phyloP scores from a whole-genome alignment of 805 yeast species.

The Candida yuanshanica region DNA sequence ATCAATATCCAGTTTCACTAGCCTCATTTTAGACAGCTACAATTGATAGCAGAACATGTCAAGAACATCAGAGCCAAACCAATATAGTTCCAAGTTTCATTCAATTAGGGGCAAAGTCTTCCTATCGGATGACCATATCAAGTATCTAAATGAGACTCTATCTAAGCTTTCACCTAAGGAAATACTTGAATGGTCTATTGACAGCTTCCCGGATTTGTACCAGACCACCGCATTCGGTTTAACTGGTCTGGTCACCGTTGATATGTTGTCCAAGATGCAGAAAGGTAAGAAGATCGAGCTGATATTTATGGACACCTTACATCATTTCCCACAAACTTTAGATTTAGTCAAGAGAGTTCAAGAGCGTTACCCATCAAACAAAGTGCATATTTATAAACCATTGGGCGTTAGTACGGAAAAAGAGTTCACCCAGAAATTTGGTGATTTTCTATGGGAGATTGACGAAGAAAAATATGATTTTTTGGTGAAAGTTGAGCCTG shows the following conservation, averaged over 20 bases:
- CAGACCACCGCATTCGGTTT: slow-evolving; percentile 96
- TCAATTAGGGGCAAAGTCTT: slow-evolving; percentile 27
- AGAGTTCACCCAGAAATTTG: slow-evolving; percentile 65
- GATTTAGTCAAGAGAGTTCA: slow-evolving; percentile 60
- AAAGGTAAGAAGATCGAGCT: slow-evolving; percentile 51
- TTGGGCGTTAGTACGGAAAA: slow-evolving; percentile 43
- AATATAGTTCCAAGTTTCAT: slow-evolving; percentile 4
- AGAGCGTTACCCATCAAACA: slow-evolving; percentile 46
- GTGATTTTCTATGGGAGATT: slow-evolving; percentile 76
- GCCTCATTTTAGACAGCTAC: neutral
- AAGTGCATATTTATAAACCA: slow-evolving; percentile 67
- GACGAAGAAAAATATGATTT: slow-evolving; percentile 81
- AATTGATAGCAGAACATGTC: neutral
- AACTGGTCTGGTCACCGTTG: slow-evolving; percentile 84
- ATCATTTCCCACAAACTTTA: slow-evolving; percentile 92
- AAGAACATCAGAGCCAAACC: neutral
- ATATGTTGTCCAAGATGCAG: slow-evolving; percentile 60
- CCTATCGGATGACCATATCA: slow-evolving; percentile 49
- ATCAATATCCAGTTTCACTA: neutral
- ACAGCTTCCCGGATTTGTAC: slow-evolving; percentile 75
- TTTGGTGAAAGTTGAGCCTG: slow-evolving; percentile 88
- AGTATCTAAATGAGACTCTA: slow-evolving; percentile 60
- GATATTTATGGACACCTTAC: slow-evolving; percentile 83
- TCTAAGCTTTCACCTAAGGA: slow-evolving; percentile 56
- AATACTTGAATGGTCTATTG: slow-evolving; percentile 73